A percentile compares a stretch with the other conserved stretches of the same genome.
Evolutionary conservation across 225 moss, liverwort and hornwort genomes (phyloP).

Genomic region (Climacium dendroides): DNA sequence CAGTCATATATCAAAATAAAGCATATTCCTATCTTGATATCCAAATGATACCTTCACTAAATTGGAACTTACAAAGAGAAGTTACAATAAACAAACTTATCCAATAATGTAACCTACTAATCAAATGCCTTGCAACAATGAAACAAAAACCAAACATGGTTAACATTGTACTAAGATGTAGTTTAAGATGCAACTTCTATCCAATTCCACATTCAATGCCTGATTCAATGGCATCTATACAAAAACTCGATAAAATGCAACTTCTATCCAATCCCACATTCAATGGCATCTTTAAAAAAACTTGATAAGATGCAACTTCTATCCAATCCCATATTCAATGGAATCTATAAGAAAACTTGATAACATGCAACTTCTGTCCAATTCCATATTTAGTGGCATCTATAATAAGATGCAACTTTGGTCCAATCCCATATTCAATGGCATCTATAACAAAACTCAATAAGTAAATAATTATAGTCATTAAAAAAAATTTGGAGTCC

Average conservation of each 20-base stretch:
- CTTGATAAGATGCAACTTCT: no score
- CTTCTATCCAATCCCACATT: neutral
- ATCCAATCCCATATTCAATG: neutral
- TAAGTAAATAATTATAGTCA: neutral
- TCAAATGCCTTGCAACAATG: neutral
- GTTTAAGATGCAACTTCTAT: neutral
- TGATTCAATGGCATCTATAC: neutral
- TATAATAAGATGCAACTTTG: no score
- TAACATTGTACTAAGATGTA: accelerated
- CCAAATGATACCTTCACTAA: neutral
- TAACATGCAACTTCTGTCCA: no score
- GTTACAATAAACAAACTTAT: neutral
- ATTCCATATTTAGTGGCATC: neutral
- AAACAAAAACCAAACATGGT: neutral
- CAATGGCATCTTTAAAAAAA: neutral
- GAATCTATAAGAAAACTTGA: neutral
- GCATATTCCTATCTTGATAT: neutral
- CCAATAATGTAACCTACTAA: neutral
- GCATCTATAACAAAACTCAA: neutral
- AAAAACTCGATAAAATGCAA: neutral
- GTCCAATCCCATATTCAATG: neutral
- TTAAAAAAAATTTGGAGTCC: neutral
- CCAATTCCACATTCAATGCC: no score
- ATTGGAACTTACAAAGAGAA: neutral
- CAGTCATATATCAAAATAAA: neutral